phyloP scores from a whole-genome alignment of 441 rosid genomes.

The Bruguiera hainesii region DNA sequence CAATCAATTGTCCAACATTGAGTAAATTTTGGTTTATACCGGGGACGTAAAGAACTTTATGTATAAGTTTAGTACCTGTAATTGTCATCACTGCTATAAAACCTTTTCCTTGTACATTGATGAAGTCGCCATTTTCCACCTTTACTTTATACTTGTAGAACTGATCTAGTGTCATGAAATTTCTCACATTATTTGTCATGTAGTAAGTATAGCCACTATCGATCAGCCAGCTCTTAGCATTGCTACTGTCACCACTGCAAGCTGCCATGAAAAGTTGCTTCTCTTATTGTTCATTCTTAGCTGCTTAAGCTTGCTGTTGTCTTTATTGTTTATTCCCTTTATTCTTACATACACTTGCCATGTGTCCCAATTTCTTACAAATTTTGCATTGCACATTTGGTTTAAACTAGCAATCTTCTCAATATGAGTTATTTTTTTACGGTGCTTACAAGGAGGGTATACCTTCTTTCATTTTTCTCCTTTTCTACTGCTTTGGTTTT shows the following conservation, averaged over 20 bases:
- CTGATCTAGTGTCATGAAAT: not conserved
- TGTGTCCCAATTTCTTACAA: conserved; percentile 20
- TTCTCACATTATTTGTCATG: not conserved
- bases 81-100: too few species aligned
- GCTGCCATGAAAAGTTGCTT: conserved; percentile 8
- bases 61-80: too few species aligned
- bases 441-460: conserved; percentile 10
- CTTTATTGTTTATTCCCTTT: not conserved
- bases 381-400: conserved; percentile 6
- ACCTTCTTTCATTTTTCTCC: not conserved
- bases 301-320: not conserved
- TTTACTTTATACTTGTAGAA: not conserved
- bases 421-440: conserved; percentile 10
- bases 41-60: too few species aligned
- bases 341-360: conserved; percentile 3
- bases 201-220: not conserved
- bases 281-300: not conserved
- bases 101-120: too few species aligned
- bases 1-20: too few species aligned
- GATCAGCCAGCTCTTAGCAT: not conserved
- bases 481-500: not conserved
- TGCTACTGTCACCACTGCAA: not conserved
- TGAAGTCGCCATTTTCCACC: too few species aligned
- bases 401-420: conserved; percentile 18
- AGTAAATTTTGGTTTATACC: too few species aligned